Evolutionary conservation across 2,329 filamentous ascomycete species (phyloP).

Genomic region (Cytospora mali): DNA sequence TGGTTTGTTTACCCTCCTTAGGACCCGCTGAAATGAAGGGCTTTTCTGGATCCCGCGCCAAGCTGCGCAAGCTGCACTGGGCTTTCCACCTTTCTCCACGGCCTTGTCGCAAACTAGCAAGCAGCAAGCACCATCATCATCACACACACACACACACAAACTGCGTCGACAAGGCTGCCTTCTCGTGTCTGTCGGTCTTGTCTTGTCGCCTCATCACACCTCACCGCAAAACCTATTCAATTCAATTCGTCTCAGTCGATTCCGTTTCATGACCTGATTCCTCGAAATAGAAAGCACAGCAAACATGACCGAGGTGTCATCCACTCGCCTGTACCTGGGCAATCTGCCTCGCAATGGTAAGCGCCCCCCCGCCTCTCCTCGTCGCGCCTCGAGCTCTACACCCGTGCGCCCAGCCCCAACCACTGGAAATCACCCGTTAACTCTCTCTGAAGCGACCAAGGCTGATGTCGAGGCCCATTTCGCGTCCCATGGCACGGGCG

Average conservation of each 20-base stretch:
- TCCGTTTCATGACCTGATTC: constrained; percentile 24
- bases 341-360: constrained; percentile 96
- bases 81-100: constrained; percentile 11
- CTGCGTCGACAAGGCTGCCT: constrained; percentile 23
- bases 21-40: constrained; percentile 11
- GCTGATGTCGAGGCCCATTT: constrained; percentile 96
- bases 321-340: constrained; percentile 94
- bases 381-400: constrained; percentile 17
- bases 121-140: neutral
- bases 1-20: neutral
- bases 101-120: constrained; percentile 13
- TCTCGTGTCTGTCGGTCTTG: constrained; percentile 25
- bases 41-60: constrained; percentile 6
- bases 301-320: constrained; percentile 85
- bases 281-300: constrained; percentile 28
- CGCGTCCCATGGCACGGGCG: constrained; percentile 90
- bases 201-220: constrained; percentile 18
- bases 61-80: neutral
- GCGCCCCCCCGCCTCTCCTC: constrained; percentile 39
- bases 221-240: constrained; percentile 4
- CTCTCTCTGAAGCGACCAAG: constrained; percentile 75
- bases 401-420: constrained; percentile 29
- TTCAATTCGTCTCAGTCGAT: neutral
- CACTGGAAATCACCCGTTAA: constrained; percentile 10
- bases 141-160: constrained; percentile 1